These are phyloP conservation scores for Chaetomium cochliodes DNA, from an alignment of 495 filamentous ascomycete genomes.

Conservation along the genomic window DNA sequence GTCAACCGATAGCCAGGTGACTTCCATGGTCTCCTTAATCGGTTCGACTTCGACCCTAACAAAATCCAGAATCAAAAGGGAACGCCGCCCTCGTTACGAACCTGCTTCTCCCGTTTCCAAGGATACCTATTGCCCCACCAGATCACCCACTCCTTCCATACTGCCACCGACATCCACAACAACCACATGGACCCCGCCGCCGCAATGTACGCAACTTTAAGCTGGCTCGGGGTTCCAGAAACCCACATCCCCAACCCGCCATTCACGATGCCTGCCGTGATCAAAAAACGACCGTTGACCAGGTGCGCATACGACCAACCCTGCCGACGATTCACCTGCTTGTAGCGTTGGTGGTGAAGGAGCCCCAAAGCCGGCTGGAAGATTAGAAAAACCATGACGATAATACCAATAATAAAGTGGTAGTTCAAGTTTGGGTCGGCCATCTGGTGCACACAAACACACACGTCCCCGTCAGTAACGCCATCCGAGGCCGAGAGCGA, in stretches of 20 bases:
- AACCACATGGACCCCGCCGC: slow-evolving; percentile 36
- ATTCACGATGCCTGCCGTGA: slow-evolving; percentile 66
- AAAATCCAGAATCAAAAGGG: background rate
- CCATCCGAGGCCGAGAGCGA: background rate
- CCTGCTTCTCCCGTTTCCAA: background rate
- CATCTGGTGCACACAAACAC: slow-evolving; percentile 20
- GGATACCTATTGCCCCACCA: slow-evolving; percentile 6
- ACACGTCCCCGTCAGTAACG: background rate
- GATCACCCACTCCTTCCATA: slow-evolving; percentile 28
- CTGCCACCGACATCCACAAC: slow-evolving; percentile 36
- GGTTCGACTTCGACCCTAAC: no score
- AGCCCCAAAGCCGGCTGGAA: slow-evolving; percentile 62
- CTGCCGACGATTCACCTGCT: slow-evolving; percentile 46
- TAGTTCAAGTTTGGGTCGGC: slow-evolving; percentile 33
- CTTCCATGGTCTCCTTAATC: no score
- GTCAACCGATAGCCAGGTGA: no score
- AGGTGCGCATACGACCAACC: slow-evolving; percentile 59
- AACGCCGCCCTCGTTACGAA: slow-evolving; percentile 5
- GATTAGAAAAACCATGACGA: slow-evolving; percentile 53
- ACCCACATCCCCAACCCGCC: slow-evolving; percentile 62
- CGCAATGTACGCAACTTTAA: slow-evolving; percentile 41
- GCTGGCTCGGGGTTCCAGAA: slow-evolving; percentile 32
- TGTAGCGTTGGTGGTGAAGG: slow-evolving; percentile 60
- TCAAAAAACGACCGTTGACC: slow-evolving; percentile 62
- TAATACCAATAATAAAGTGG: slow-evolving; percentile 58